Percentiles rank a stretch among this genome's conserved stretches.
Evolutionary conservation across 768 basidiomycete genomes (phyloP).

Genomic region (Leccinum variicolor): DNA sequence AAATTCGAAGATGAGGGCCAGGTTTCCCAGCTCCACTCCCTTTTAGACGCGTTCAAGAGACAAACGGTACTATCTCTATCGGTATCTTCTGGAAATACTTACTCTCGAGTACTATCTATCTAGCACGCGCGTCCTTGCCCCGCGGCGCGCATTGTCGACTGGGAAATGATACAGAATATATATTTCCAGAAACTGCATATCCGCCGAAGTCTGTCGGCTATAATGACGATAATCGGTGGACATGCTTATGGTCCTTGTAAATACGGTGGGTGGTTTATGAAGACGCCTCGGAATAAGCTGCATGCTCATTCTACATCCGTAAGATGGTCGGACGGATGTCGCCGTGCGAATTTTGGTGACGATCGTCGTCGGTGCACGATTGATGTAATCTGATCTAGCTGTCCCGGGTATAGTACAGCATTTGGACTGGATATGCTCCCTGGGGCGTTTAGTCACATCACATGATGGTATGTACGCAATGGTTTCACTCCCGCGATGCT

Average conservation of each 20-base stretch:
- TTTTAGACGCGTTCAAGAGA: background rate
- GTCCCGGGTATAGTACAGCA: background rate
- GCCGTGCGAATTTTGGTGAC: background rate
- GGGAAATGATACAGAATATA: background rate
- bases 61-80: background rate
- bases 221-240: background rate
- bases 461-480: background rate
- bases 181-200: background rate
- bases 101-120: background rate
- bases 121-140: background rate
- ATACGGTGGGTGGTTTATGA: background rate
- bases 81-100: background rate
- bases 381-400: background rate
- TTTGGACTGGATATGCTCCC: background rate
- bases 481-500: background rate
- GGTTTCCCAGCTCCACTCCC: background rate
- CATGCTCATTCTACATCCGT: constrained; percentile 40
- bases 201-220: background rate
- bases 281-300: background rate
- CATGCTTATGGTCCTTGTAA: background rate
- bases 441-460: background rate
- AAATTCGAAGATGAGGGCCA: background rate
- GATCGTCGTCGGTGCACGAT: background rate
- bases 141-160: background rate
- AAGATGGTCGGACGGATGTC: constrained; percentile 45